Evolutionary conservation across 2,329 filamentous ascomycete species (phyloP).

Genomic region (Drechslerella dactyloides): DNA sequence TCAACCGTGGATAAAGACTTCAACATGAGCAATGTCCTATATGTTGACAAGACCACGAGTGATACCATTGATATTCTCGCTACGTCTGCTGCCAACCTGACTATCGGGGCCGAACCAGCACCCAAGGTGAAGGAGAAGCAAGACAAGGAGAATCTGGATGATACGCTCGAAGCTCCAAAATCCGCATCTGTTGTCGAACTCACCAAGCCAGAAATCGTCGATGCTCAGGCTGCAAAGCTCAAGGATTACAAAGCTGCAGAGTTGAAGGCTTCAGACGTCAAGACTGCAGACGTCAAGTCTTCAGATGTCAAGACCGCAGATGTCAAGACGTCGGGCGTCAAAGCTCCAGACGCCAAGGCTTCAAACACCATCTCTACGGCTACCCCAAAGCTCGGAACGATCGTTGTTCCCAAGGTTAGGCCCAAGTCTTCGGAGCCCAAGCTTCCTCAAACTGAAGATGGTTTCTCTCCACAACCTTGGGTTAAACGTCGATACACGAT

Average conservation of each 20-base stretch:
- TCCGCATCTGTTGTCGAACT: background rate
- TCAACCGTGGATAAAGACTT: background rate
- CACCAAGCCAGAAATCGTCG: background rate
- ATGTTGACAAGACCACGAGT: background rate
- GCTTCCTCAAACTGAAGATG: constrained; percentile 41
- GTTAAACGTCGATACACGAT: constrained; percentile 46
- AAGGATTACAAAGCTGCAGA: constrained; percentile 1
- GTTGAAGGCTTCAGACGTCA: no score
- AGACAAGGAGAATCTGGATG: background rate
- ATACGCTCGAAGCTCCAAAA: background rate
- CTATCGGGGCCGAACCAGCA: constrained; percentile 2
- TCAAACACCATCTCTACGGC: constrained; percentile 1
- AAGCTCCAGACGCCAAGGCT: no score
- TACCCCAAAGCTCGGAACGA: background rate
- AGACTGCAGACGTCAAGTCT: background rate
- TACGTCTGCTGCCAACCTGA: constrained; percentile 15
- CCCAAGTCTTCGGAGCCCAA: constrained; percentile 25
- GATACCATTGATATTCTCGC: background rate
- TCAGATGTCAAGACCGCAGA: constrained; percentile 3
- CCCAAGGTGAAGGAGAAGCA: constrained; percentile 5
- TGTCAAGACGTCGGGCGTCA: background rate
- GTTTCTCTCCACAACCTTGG: constrained; percentile 43
- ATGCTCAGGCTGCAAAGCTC: background rate
- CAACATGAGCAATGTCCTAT: no score
- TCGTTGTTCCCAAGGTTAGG: constrained; percentile 25